These are phyloP conservation scores for Curvularia lunata DNA, from an alignment of 2,329 filamentous ascomycete genomes.

Conservation along the genomic window DNA sequence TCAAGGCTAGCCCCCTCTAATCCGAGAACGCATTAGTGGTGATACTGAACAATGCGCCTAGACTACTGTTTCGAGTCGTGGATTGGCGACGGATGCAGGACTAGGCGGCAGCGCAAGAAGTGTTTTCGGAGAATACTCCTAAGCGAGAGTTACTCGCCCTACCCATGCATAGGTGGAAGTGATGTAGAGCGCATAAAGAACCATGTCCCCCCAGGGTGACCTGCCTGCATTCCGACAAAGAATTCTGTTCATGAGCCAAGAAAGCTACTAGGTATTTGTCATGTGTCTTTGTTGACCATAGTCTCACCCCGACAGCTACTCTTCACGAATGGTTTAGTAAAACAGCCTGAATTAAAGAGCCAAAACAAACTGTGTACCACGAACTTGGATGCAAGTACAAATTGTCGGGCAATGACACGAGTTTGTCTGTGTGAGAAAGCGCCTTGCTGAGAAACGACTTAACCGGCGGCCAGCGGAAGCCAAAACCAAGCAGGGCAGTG, in stretches of 20 bases:
- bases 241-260: too few species aligned
- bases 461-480: not conserved
- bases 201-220: not conserved
- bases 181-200: not conserved
- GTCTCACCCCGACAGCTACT: not conserved
- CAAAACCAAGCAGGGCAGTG: not conserved
- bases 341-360: not conserved
- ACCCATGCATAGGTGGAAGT: not conserved
- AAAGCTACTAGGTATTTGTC: not conserved
- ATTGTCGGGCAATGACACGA: not conserved
- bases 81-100: not conserved
- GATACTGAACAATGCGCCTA: not conserved
- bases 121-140: not conserved
- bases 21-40: not conserved
- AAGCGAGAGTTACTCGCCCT: not conserved
- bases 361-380: not conserved
- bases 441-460: not conserved
- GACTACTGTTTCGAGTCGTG: not conserved
- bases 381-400: not conserved
- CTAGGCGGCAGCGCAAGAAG: not conserved
- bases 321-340: not conserved
- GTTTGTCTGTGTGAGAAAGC: not conserved
- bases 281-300: not conserved
- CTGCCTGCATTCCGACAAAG: not conserved
- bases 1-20: not conserved